Percentiles rank a stretch among this genome's conserved stretches.
Evolutionary conservation across 1,284 basidiomycete genomes (phyloP).

Genomic region (Trichosporon sp.): DNA sequence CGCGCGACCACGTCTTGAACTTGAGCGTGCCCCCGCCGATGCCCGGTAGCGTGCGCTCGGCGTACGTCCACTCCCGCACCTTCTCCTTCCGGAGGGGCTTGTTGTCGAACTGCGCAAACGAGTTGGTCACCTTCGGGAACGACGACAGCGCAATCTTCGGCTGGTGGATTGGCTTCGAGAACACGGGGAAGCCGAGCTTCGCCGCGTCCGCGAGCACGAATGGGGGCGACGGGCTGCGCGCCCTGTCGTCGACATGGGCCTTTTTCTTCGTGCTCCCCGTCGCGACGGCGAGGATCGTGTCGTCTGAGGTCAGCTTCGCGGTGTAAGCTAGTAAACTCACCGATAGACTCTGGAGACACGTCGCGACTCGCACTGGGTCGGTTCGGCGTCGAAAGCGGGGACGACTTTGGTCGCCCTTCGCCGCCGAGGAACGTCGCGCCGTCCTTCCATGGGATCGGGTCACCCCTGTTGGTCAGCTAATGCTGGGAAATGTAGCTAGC

Average conservation of each 20-base stretch:
- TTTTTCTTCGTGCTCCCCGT: conserved; percentile 6
- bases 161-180: conserved; percentile 38
- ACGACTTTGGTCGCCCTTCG: neutral
- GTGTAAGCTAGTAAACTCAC: conserved; percentile 9
- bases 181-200: conserved; percentile 42
- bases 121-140: conserved; percentile 42
- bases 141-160: conserved; percentile 32
- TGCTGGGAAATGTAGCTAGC: conserved; percentile 8
- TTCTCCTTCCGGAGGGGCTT: conserved; percentile 39
- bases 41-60: conserved; percentile 28
- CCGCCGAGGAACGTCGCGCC: conserved; percentile 20
- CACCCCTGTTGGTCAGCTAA: conserved; percentile 21
- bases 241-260: neutral
- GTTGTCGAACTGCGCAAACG: conserved; percentile 38
- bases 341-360: conserved; percentile 29
- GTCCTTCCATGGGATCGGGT: conserved; percentile 28
- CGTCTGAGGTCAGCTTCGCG: conserved; percentile 3
- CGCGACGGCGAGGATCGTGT: conserved; percentile 11
- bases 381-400: conserved; percentile 15
- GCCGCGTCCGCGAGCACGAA: conserved; percentile 38
- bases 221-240: conserved; percentile 26
- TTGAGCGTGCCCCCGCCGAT: conserved; percentile 40
- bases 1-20: conserved; percentile 39
- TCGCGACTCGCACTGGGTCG: conserved; percentile 24
- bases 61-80: conserved; percentile 31